A percentile compares a stretch with the other conserved stretches of the same genome.
Conservation (phyloP, 306 rosid genomes). For the Argentina anserina region DNA sequence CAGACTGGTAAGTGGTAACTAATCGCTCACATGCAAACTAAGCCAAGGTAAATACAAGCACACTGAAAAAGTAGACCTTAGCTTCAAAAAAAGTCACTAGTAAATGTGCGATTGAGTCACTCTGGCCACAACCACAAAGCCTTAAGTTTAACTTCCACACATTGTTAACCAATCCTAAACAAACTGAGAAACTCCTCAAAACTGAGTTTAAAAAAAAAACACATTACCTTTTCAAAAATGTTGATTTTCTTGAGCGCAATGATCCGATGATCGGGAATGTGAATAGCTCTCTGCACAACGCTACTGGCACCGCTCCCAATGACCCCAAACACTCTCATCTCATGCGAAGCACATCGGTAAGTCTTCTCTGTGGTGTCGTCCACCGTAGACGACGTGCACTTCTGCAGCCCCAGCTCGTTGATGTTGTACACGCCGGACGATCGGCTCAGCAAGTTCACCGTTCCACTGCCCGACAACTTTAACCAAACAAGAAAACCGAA, state of each 20-base stretch:
- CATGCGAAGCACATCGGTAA: constrained; percentile 68
- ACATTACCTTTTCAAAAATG: constrained; percentile 80
- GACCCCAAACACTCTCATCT: constrained; percentile 92
- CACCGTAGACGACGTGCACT: constrained; percentile 58
- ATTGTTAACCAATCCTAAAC: neutral
- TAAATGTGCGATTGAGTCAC: neutral
- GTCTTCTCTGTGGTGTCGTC: constrained; percentile 55
- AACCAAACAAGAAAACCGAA: constrained; percentile 9
- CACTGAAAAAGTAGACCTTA: neutral
- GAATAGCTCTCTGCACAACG: constrained; percentile 94
- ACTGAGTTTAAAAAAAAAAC: neutral
- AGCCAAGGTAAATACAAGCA: neutral
- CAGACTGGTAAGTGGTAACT: neutral
- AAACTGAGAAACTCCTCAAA: neutral
- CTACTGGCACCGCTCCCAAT: constrained; percentile 98
- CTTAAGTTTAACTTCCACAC: neutral
- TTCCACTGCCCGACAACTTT: constrained; percentile 87
- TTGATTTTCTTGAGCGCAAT: constrained; percentile 89
- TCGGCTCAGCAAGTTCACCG: constrained; percentile 82
- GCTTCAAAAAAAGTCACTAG: neutral
- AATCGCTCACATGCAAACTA: neutral
- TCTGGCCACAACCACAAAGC: neutral
- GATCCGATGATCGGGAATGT: constrained; percentile 79
- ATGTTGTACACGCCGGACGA: constrained; percentile 89
- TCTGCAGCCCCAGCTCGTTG: constrained; percentile 90